Base-by-base conservation (phyloP, 2,329 filamentous ascomycete species). In the Alternaria postmessia region DNA sequence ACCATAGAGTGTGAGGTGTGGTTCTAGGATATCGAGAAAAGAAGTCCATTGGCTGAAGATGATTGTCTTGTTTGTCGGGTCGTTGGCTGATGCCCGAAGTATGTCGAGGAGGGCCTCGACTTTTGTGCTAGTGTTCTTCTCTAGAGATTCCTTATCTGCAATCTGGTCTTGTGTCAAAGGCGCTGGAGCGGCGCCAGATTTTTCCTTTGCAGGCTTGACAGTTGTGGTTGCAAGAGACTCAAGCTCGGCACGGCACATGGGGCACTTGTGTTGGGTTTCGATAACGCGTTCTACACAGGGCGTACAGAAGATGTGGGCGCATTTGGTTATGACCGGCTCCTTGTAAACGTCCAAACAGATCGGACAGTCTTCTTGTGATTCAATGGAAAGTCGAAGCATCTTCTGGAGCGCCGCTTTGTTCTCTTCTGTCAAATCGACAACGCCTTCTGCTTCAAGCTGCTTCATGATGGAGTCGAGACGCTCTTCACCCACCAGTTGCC, bases 311-410 rank as follows among this genome's bases (percentile, higher is more conserved):
- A 88, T 83, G 75, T 97, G 93, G 26, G 91, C 92, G 79, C 93
- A 97, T 48, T 89, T 87, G 1, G 93, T 96, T 69, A 97, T 96
- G 53, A 95, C 87, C 0, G 93, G 92, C 4, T 86, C 81, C 26
- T 87, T 87, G 3, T 94, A 82, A 0, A 82, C 81, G 30, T 96
- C 92, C 32, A 94, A 86, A 76, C 94, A 97, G 52, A 97, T 86
- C 0, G 91, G 84, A 71, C 94, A 97, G 61, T 94, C 89, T 68
- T 96, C 93, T 62, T 92, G 91, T 46, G 84, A 90, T 65, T 96
- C 92, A 55, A 94, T 90, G 63, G 88, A 88, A 7, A 96, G 82
- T 61, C 91, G 88, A 4, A 96, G 84, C 51, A 94, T 86, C 55
- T 91, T 86, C 69, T 94, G 92, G 16, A 96, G 81, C 11, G 92